Percentiles rank a stretch among this genome's conserved stretches.
Conservation (phyloP, 1,284 basidiomycete genomes). For the Sphagnurus paluster region DNA sequence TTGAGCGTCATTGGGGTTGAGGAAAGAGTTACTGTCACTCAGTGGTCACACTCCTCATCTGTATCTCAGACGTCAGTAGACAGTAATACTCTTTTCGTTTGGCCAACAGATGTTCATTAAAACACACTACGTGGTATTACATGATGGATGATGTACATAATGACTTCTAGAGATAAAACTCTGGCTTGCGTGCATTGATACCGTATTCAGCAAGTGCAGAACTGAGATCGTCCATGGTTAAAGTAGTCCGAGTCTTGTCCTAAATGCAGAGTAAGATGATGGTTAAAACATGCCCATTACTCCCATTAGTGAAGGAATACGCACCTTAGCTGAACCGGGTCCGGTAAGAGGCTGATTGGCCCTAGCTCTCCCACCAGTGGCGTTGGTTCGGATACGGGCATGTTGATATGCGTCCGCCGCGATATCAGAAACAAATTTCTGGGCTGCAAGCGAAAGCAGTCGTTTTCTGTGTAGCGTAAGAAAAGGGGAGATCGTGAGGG, state of each 20-base stretch:
- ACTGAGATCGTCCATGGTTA: conserved; percentile 97
- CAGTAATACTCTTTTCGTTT: background rate
- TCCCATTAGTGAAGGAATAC: conserved; percentile 16
- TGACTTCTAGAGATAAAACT: conserved; percentile 72
- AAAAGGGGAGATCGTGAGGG: background rate
- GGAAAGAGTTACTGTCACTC: background rate
- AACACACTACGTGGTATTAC: background rate
- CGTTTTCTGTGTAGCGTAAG: conserved; percentile 67
- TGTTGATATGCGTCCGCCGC: conserved; percentile 97
- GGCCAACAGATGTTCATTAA: too few relatives aligned
- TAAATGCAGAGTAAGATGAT: conserved; percentile 29
- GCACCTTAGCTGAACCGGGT: conserved; percentile 62
- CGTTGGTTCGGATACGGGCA: conserved; percentile 89
- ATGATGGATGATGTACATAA: conserved; percentile 22
- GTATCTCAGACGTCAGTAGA: background rate
- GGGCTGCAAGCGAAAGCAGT: conserved; percentile 91
- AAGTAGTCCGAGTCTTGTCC: conserved; percentile 94
- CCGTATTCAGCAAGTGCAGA: conserved; percentile 94
- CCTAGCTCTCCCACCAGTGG: conserved; percentile 66
- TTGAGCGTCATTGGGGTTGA: conserved; percentile 47
- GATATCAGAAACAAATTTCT: conserved; percentile 98
- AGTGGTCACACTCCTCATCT: conserved; percentile 17
- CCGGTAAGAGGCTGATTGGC: conserved; percentile 54
- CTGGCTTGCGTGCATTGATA: conserved; percentile 90
- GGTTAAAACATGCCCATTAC: background rate